Evolutionary conservation across 305 asterid genomes (phyloP).

Genomic region (Fraxinus platypoda): DNA sequence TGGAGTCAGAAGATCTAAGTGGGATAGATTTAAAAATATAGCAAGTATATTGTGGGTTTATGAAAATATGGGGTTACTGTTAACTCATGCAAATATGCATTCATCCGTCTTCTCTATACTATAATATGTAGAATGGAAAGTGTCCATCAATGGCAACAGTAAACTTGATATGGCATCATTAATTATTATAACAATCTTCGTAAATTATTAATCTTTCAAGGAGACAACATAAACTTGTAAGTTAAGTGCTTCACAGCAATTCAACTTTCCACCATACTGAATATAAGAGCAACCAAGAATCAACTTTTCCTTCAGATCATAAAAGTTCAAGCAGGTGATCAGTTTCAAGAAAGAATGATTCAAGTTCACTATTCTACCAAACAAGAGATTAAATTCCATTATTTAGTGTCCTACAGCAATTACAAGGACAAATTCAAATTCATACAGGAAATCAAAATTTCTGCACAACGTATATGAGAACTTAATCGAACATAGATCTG

Average conservation of each 20-base stretch:
- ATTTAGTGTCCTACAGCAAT: background rate
- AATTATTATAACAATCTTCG: background rate
- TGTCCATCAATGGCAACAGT: background rate
- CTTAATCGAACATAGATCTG: background rate
- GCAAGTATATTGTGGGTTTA: background rate
- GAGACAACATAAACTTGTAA: conserved; percentile 1
- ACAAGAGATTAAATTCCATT: background rate
- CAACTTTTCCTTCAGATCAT: background rate
- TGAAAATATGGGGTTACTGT: background rate
- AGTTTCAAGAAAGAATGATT: background rate
- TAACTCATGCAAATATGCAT: background rate
- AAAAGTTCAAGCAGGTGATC: background rate
- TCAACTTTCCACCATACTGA: background rate
- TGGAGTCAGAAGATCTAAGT: conserved; percentile 4
- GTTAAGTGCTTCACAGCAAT: background rate
- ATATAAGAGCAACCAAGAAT: background rate
- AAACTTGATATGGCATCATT: background rate
- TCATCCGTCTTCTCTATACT: background rate
- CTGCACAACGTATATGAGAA: background rate
- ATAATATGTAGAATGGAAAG: background rate
- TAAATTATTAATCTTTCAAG: background rate
- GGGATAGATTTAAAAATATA: background rate
- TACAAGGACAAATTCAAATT: background rate
- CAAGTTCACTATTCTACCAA: background rate
- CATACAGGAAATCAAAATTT: background rate